phyloP scores from a whole-genome alignment of 73 alveolate species.

The Durusdinium trenchii region DNA sequence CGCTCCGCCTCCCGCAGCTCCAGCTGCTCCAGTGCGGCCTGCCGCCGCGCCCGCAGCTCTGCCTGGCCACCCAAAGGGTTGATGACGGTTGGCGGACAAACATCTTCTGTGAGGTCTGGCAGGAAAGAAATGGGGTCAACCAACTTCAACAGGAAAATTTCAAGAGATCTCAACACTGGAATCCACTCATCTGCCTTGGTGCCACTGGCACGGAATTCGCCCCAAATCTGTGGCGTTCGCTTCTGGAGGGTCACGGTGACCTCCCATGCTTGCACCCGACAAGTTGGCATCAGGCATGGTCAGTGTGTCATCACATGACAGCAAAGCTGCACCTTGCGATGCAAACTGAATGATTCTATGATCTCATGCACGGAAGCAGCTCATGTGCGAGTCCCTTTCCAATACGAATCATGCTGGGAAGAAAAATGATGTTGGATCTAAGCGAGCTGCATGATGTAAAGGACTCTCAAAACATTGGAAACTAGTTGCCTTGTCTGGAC shows the following conservation, averaged over 20 bases:
- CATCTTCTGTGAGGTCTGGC: no score
- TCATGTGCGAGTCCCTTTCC: neutral
- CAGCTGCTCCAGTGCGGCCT: slow-evolving; percentile 58
- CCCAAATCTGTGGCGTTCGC: slow-evolving; percentile 72
- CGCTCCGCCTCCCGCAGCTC: slow-evolving; percentile 85
- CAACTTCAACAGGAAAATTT: neutral
- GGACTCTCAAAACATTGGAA: no score
- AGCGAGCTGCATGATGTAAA: no score
- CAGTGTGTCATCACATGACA: no score
- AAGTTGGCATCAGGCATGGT: no score
- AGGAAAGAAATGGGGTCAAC: neutral
- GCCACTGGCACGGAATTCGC: slow-evolving; percentile 53
- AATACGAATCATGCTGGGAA: neutral
- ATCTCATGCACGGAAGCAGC: neutral
- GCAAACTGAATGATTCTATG: no score
- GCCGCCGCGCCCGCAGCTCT: slow-evolving; percentile 64
- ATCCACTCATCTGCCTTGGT: slow-evolving; percentile 20
- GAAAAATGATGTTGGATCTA: no score
- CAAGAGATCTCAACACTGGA: no score
- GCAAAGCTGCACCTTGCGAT: no score
- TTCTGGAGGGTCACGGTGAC: slow-evolving; percentile 75
- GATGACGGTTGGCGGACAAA: no score
- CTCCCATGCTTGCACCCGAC: no score
- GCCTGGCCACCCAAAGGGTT: slow-evolving; percentile 36
- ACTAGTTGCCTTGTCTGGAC: slow-evolving; percentile 48